These are phyloP conservation scores for Artomyces pyxidatus DNA, from an alignment of 768 basidiomycete species.

Conservation along the genomic window DNA sequence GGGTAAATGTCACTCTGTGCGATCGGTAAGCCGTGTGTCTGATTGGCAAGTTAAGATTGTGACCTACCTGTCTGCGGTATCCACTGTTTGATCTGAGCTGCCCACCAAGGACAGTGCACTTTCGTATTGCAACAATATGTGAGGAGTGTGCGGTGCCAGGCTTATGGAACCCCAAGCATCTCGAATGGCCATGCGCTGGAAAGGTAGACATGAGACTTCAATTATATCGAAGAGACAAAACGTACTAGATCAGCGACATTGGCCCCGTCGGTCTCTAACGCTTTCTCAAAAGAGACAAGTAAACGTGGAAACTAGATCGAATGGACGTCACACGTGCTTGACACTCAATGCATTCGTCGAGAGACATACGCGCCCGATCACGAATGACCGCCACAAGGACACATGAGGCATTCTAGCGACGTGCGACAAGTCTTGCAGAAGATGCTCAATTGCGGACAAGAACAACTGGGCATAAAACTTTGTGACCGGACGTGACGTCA, in stretches of 20 bases:
- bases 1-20: constrained; percentile 18
- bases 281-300: constrained; percentile 45
- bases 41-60: neutral
- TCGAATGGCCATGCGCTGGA: constrained; percentile 10
- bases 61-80: constrained; percentile 9
- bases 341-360: constrained; percentile 1
- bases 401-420: constrained; percentile 23
- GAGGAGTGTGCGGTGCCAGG: constrained; percentile 5
- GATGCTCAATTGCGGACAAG: constrained; percentile 51
- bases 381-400: constrained; percentile 62
- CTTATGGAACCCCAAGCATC: constrained; percentile 13
- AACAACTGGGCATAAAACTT: constrained; percentile 65
- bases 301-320: constrained; percentile 50
- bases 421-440: constrained; percentile 41
- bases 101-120: constrained; percentile 10
- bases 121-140: constrained; percentile 11
- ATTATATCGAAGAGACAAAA: neutral
- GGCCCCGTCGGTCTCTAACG: constrained; percentile 42
- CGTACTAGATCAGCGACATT: constrained; percentile 54
- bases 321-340: constrained; percentile 2
- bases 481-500: constrained; percentile 54
- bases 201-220: neutral
- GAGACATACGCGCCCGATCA: constrained; percentile 56
- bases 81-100: neutral
- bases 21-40: neutral